A percentile compares a stretch with the other conserved stretches of the same genome.
Evolutionary conservation across 2,329 filamentous ascomycete species (phyloP).

Genomic region (Didymella lethalis): DNA sequence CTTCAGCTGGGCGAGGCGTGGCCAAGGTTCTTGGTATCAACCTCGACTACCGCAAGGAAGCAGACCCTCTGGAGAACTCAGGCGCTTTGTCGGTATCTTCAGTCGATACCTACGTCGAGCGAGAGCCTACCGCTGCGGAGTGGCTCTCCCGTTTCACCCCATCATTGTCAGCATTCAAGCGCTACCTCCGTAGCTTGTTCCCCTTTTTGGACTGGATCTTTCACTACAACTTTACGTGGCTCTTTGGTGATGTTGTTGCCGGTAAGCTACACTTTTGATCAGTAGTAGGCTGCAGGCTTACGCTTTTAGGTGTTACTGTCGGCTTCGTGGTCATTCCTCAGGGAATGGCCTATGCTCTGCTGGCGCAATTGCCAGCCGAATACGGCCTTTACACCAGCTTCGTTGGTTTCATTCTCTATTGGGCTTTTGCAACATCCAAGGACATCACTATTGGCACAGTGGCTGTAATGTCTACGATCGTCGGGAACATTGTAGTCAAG

Average conservation of each 20-base stretch:
- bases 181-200: conserved; percentile 77
- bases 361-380: conserved; percentile 80
- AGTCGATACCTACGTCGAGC: conserved; percentile 70
- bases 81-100: conserved; percentile 83
- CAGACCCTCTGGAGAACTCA: conserved; percentile 60
- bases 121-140: conserved; percentile 76
- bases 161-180: conserved; percentile 58
- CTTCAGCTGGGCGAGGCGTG: conserved; percentile 73
- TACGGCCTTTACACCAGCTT: conserved; percentile 95
- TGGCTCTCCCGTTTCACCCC: conserved; percentile 74
- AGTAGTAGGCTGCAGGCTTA: neutral
- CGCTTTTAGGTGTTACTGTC: conserved; percentile 67
- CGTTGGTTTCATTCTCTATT: conserved; percentile 93
- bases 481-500: conserved; percentile 79
- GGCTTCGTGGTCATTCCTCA: conserved; percentile 88
- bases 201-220: conserved; percentile 90
- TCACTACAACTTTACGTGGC: conserved; percentile 89
- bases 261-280: conserved; percentile 61
- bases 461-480: conserved; percentile 91
- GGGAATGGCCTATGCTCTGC: conserved; percentile 90
- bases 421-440: conserved; percentile 98
- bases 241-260: conserved; percentile 86
- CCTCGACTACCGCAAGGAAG: conserved; percentile 74
- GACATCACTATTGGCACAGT: conserved; percentile 99
- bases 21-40: conserved; percentile 87